phyloP scores from a whole-genome alignment of 31 red algal genomes.

The Bonnemaisonia californica region DNA sequence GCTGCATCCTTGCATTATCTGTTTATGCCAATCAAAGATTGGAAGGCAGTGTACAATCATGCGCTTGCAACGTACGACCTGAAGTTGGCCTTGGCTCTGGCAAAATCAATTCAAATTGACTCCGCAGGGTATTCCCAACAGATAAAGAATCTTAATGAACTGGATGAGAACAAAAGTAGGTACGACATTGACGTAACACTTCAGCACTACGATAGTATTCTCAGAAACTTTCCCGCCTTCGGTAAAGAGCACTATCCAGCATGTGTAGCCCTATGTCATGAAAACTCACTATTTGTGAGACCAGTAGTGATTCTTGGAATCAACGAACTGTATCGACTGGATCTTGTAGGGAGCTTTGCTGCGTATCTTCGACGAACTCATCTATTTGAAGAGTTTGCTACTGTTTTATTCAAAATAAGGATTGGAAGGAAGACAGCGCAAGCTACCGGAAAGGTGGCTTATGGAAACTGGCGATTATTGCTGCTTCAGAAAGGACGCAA shows the following conservation, averaged over 20 bases:
- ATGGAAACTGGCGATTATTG: conserved; percentile 44
- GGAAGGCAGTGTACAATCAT: conserved; percentile 53
- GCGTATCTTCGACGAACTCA: neutral
- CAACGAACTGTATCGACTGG: neutral
- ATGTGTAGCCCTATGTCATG: conserved; percentile 46
- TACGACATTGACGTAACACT: conserved; percentile 53
- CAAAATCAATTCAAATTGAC: conserved; percentile 55
- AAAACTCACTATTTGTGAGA: conserved; percentile 46
- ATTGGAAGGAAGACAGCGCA: conserved; percentile 18
- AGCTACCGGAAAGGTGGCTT: conserved; percentile 50
- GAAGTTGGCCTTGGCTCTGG: conserved; percentile 51
- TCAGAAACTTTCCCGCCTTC: conserved; percentile 30
- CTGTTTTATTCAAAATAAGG: conserved; percentile 48
- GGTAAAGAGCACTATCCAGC: conserved; percentile 16
- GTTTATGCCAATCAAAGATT: conserved; percentile 48
- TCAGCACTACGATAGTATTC: conserved; percentile 40
- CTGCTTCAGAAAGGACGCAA: neutral
- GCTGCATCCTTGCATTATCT: conserved; percentile 56
- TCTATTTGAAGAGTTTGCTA: conserved; percentile 30
- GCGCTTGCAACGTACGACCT: conserved; percentile 83
- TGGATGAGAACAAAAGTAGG: conserved; percentile 40
- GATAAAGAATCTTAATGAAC: conserved; percentile 15
- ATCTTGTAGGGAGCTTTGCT: conserved; percentile 48
- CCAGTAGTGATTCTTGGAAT: conserved; percentile 29
- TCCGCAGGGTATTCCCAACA: conserved; percentile 55